Conservation (phyloP, 805 yeast genomes). For the Spathaspora gorwiae region DNA sequence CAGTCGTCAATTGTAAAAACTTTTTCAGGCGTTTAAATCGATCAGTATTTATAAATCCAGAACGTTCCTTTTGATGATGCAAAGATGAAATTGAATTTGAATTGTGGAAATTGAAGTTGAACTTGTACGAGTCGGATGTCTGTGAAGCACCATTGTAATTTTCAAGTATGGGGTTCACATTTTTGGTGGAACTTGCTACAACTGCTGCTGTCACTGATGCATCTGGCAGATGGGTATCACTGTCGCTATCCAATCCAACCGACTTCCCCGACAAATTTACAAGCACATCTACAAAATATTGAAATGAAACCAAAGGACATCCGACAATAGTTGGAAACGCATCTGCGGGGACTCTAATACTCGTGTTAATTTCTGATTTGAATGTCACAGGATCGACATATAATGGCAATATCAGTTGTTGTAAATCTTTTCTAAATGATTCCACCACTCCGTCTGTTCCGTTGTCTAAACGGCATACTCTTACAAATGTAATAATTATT, state of each 20-base stretch:
- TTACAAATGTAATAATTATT: constrained; percentile 69
- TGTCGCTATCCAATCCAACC: constrained; percentile 19
- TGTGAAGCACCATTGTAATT: constrained; percentile 3
- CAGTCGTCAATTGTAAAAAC: constrained; percentile 76
- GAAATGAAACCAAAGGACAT: constrained; percentile 69
- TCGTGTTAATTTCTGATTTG: constrained; percentile 53
- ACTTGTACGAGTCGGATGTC: constrained; percentile 12
- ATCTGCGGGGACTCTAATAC: constrained; percentile 73
- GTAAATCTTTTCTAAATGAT: constrained; percentile 77
- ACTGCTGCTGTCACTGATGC: constrained; percentile 1
- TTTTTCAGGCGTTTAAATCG: constrained; percentile 68
- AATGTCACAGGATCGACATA: constrained; percentile 68
- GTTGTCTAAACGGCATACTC: constrained; percentile 65
- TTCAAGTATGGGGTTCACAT: background rate
- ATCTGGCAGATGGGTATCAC: background rate
- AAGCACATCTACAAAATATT: constrained; percentile 78
- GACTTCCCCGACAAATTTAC: constrained; percentile 71
- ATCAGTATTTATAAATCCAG: constrained; percentile 70
- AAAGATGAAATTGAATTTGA: constrained; percentile 9
- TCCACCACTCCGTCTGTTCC: constrained; percentile 59
- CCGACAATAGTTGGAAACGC: constrained; percentile 80
- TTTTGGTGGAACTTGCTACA: background rate
- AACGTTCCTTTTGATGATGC: constrained; percentile 26
- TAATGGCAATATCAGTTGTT: constrained; percentile 72
- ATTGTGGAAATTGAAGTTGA: constrained; percentile 20